Base-by-base conservation (phyloP, 1,284 basidiomycete genomes). In the Cutaneotrichosporon cavernicola region DNA sequence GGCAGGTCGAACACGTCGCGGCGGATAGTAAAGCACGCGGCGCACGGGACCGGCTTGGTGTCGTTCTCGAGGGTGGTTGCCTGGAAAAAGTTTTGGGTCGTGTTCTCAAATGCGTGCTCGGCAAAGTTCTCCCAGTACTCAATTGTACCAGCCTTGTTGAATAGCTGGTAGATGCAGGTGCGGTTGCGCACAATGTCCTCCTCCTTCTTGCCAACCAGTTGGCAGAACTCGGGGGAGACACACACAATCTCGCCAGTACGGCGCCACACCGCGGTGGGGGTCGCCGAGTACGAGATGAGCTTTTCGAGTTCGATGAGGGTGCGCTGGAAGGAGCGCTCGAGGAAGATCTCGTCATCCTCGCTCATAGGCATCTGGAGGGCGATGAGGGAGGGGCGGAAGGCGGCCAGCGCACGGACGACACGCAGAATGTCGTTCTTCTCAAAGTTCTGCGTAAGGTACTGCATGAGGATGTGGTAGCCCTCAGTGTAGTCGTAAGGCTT, bases 191-290 rank as follows among this genome's bases (percentile, higher is more conserved):
- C 80, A 36, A 97, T 84, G 69, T 97, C 92, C 65, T 90, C 88
- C 78, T 89, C 86, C 18, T 87, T 86, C 90, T 91, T 92, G 71
- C 90, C 91, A 4, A 93, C 94, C 65, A 99, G 84, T 85, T 93
- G 90, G 78, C 90, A 93, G 76, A 99, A 99, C 81, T 99, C 95
- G 2, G 93, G 90, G 0, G 95, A 94, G 52, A 96, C 96, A 51
- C 97, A 88, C 75, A 92, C 95, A 46, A 99, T 93, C 82, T 99
- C 97, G 75, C 96, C 96, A 18, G 97, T 99, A 57, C 96, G 85
- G 36, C 96, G 88, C 96, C 96, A 99, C 2, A 97, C 91, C n/a
- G 97, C 93, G 0, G 96, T 99, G 2, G 96, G 97, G n/a, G 97
- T 99, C 6, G 96, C 97, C 67, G 91, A 95, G 79, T 93, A 97